Percentiles rank a stretch among this genome's conserved stretches.
These are phyloP conservation scores for Furculomyces boomerangus DNA, from an alignment of 371 early-diverging fungal genomes.

Conservation along the genomic window DNA sequence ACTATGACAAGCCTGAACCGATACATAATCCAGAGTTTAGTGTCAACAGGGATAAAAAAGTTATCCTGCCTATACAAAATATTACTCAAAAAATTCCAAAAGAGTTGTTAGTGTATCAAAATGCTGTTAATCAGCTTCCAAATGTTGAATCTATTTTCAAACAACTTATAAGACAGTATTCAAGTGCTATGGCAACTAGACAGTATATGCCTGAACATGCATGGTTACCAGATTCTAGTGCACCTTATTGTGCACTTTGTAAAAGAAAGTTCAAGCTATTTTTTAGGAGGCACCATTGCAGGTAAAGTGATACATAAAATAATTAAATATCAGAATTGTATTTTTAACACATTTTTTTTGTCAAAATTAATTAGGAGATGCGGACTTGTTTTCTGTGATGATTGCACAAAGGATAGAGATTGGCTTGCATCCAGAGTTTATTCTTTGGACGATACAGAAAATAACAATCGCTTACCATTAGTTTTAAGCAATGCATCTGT, in stretches of 20 bases:
- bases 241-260: slow-evolving; percentile 41
- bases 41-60: no score
- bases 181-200: not conserved
- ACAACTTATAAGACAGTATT: not conserved
- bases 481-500: not conserved
- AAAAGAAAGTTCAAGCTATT: slow-evolving; percentile 37
- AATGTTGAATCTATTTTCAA: not conserved
- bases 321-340: slow-evolving; percentile 2
- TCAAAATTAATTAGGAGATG: slow-evolving; percentile 36
- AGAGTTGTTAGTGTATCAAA: no score
- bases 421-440: slow-evolving; percentile 19
- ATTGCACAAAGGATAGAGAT: slow-evolving; percentile 39
- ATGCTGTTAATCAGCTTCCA: not conserved
- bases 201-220: slow-evolving; percentile 24
- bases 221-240: slow-evolving; percentile 59
- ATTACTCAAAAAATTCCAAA: no score
- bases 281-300: slow-evolving; percentile 61
- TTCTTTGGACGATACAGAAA: not conserved
- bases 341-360: slow-evolving; percentile 1
- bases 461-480: not conserved
- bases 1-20: not conserved
- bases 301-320: slow-evolving; percentile 1
- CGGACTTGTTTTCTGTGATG: slow-evolving; percentile 60
- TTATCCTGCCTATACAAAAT: no score
- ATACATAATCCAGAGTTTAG: not conserved